phyloP scores from a whole-genome alignment of 1,284 basidiomycete species.

The Ustilago tritici region DNA sequence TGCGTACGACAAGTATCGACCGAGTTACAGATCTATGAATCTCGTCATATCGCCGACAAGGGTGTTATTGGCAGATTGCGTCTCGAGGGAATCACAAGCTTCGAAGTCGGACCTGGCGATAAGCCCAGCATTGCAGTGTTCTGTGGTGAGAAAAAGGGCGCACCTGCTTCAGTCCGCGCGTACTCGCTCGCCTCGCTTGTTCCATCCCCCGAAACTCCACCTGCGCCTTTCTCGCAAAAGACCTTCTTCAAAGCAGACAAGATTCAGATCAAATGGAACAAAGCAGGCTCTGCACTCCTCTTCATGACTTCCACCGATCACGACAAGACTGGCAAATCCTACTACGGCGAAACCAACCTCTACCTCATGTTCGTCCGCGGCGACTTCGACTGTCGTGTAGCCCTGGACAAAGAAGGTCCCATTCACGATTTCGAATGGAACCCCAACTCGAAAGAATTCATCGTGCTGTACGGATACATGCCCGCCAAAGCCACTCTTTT shows the following conservation, averaged over 20 bases:
- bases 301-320: constrained; percentile 95
- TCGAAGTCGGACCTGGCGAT: constrained; percentile 82
- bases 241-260: constrained; percentile 97
- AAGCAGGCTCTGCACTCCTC: constrained; percentile 79
- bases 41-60: constrained; percentile 79
- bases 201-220: constrained; percentile 76
- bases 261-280: constrained; percentile 95
- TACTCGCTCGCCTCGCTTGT: constrained; percentile 79
- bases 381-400: constrained; percentile 91
- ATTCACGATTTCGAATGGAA: constrained; percentile 97
- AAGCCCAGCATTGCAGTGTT: constrained; percentile 89
- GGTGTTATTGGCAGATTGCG: constrained; percentile 84
- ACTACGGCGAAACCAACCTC: constrained; percentile 96
- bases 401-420: constrained; percentile 94
- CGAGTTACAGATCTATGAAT: constrained; percentile 89
- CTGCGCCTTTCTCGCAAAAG: constrained; percentile 75
- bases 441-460: constrained; percentile 92
- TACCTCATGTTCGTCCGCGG: constrained; percentile 95
- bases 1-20: constrained; percentile 83
- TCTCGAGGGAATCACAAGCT: constrained; percentile 82
- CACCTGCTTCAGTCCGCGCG: constrained; percentile 89
- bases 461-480: constrained; percentile 96
- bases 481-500: constrained; percentile 92
- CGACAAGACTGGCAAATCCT: constrained; percentile 95
- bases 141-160: constrained; percentile 93